phyloP scores from a whole-genome alignment of 2,329 filamentous ascomycete genomes.

The Cladosporium velox region DNA sequence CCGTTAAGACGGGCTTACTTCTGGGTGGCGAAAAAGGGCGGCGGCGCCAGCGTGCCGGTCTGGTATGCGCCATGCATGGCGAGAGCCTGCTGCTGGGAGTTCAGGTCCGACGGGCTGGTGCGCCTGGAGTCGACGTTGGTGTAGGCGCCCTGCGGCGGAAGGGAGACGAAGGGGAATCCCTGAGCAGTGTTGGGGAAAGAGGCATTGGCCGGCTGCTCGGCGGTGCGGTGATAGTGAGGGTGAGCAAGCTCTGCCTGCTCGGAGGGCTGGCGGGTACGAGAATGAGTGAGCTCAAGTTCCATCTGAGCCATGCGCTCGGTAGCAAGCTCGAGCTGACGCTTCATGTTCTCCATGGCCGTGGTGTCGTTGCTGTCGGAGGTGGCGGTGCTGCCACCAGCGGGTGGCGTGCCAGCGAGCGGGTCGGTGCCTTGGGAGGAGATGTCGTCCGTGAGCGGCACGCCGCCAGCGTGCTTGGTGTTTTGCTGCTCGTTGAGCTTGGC shows the following conservation, averaged over 20 bases:
- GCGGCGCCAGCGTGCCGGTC: conserved; percentile 4
- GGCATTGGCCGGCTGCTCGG: conserved; percentile 48
- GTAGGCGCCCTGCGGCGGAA: neutral
- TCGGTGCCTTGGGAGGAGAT: conserved; percentile 35
- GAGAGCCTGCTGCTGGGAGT: conserved; percentile 10
- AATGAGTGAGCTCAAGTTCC: conserved; percentile 69
- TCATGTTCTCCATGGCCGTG: conserved; percentile 46
- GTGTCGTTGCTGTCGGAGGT: conserved; percentile 39
- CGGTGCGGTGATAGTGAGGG: conserved; percentile 61
- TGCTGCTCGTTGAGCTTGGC: conserved; percentile 75
- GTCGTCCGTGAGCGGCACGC: conserved; percentile 38
- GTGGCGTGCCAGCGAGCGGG: conserved; percentile 34
- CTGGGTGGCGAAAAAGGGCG: conserved; percentile 8
- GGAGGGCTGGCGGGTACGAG: conserved; percentile 61
- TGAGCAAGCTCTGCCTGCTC: conserved; percentile 64
- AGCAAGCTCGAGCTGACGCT: conserved; percentile 70
- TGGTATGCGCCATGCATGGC: conserved; percentile 10
- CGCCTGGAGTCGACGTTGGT: conserved; percentile 7
- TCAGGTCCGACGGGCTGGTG: conserved; percentile 16
- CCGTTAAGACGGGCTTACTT: neutral
- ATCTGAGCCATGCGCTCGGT: conserved; percentile 70
- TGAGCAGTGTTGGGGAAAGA: conserved; percentile 34
- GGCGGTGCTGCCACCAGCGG: conserved; percentile 27
- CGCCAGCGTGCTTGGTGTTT: conserved; percentile 51
- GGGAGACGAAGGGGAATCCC: conserved; percentile 24